phyloP scores from a whole-genome alignment of 2,329 filamentous ascomycete species.

The Arthroderma sp. region DNA sequence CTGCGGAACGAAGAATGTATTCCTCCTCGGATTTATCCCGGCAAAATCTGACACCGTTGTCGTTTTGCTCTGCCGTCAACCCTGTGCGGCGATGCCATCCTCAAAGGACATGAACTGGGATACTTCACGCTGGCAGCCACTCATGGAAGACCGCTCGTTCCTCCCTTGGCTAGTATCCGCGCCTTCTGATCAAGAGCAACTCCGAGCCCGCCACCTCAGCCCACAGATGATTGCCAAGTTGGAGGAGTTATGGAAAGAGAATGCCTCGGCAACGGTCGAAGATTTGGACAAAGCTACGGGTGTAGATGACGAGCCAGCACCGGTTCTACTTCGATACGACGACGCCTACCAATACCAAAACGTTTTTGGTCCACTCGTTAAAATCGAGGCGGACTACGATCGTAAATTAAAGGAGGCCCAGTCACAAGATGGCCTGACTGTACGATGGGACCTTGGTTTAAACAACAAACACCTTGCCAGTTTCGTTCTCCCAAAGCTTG shows the following conservation, averaged over 20 bases:
- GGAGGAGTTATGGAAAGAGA: constrained; percentile 98
- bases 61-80: constrained; percentile 88
- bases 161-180: constrained; percentile 81
- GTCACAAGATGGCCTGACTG: constrained; percentile 86
- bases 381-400: constrained; percentile 98
- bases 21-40: constrained; percentile 92
- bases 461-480: constrained; percentile 97
- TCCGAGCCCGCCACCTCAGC: constrained; percentile 83
- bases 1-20: constrained; percentile 98
- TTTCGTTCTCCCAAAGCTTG: constrained; percentile 91
- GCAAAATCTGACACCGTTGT: constrained; percentile 98
- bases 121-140: constrained; percentile 89
- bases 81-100: constrained; percentile 85
- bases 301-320: constrained; percentile 88
- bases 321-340: constrained; percentile 85
- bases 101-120: constrained; percentile 99
- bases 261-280: constrained; percentile 72
- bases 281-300: constrained; percentile 85
- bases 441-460: constrained; percentile 87
- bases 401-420: constrained; percentile 98
- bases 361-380: constrained; percentile 92
- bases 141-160: constrained; percentile 95
- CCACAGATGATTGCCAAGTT: constrained; percentile 91
- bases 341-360: constrained; percentile 99
- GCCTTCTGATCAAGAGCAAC: constrained; percentile 87